Conservation (phyloP, 2,329 filamentous ascomycete species). For the Aspergillus phoenicis region DNA sequence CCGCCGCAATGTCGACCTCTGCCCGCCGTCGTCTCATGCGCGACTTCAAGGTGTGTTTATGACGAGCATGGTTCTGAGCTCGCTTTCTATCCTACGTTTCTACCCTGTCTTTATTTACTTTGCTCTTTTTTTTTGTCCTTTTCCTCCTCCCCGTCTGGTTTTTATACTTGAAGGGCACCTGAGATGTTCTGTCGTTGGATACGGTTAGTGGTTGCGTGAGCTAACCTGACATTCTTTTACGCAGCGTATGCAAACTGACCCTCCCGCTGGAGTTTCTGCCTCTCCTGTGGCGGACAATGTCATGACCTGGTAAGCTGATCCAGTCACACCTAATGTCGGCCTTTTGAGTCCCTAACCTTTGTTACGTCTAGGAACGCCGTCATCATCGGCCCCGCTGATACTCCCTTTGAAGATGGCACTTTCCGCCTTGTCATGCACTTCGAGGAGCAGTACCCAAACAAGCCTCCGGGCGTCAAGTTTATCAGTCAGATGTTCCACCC, state of each 20-base stretch:
- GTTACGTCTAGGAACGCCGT: constrained; percentile 78
- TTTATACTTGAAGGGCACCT: background rate
- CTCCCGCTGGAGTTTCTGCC: constrained; percentile 92
- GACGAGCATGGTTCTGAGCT: background rate
- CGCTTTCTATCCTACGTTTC: background rate
- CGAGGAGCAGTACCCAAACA: constrained; percentile 98
- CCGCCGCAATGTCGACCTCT: constrained; percentile 76
- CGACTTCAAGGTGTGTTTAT: constrained; percentile 84
- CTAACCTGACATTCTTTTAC: constrained; percentile 18
- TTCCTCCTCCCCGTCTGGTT: background rate
- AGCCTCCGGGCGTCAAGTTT: constrained; percentile 96
- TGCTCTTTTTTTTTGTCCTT: background rate
- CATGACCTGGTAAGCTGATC: constrained; percentile 40
- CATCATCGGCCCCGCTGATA: constrained; percentile 95
- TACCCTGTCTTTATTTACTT: background rate
- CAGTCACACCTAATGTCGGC: background rate
- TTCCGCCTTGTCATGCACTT: constrained; percentile 99
- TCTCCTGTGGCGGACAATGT: constrained; percentile 74
- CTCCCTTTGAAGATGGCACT: constrained; percentile 96
- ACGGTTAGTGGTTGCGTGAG: background rate
- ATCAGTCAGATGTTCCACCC: constrained; percentile 99
- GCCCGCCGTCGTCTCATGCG: constrained; percentile 96
- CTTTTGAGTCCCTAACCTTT: background rate
- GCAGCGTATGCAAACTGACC: constrained; percentile 98
- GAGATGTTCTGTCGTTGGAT: background rate